Evolutionary conservation across 257 asterid genomes (phyloP), one percentile per base, ranked within the genome.

Genomic region (Verbena officinalis): DNA sequence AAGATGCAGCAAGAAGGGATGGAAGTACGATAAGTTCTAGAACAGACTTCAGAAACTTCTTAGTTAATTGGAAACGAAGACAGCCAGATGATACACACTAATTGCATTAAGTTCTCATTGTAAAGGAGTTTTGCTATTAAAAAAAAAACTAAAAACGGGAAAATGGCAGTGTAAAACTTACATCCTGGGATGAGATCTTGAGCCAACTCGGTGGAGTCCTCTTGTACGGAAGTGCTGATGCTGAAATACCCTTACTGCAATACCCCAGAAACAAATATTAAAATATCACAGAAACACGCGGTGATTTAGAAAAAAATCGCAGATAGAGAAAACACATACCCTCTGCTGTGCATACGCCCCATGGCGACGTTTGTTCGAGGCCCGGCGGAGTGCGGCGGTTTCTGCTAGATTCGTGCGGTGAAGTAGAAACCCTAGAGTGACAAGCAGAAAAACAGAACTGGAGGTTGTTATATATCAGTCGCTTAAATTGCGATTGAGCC

Each of bases 331-430:
- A n/a, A 0, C 31, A 4, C 77, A 7, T 6, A 89, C 97, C 97
- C 97, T 73, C 90, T 50, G 72, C 97, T 90, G 83, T 90, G 97
- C 97, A 90, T 90, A 70, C 97, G 97, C 71, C 94, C 97, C 91
- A 84, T 84, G 84, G 69, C 58, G 59, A 73, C 75, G 60, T 73
- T 7, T 60, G 45, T 16, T 73, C 51, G 40, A 52, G 14, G 64
- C 62, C 49, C 73, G 69, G 55, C 59, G 73, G 67, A 34, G 23
- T 4, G 69, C 13, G 33, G 69, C 67, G 67, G 59, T 36, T 34
- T 36, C 51, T 59, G 57, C 55, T 36, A 16, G 42, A 55, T 40
- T 24, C 60, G 56, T 56, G 46, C 1, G 0, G 19, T 34, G 15
- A n/a, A 55, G 49, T 13, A 22, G 62, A 59, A 75, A 75, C 78